A percentile compares a stretch with the other conserved stretches of the same genome.
Conservation (phyloP, 1,139 yeast genomes). For the Magnusiomyces suaveolens region DNA sequence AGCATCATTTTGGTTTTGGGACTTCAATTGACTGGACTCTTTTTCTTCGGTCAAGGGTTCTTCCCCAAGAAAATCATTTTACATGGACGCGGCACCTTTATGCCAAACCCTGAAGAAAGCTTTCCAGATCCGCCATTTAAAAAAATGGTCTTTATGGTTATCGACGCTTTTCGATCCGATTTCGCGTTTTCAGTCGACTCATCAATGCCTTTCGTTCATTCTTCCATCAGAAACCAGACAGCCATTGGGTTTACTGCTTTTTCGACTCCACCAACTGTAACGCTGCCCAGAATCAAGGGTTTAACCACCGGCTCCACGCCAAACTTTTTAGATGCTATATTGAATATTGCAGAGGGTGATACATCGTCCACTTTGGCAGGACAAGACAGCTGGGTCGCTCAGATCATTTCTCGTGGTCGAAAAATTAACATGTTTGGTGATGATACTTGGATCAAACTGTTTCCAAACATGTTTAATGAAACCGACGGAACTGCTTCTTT, state of each 20-base stretch:
- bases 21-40: constrained; percentile 44
- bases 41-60: constrained; percentile 68
- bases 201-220: constrained; percentile 58
- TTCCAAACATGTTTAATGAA: constrained; percentile 54
- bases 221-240: constrained; percentile 37
- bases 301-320: constrained; percentile 92
- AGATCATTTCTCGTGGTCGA: constrained; percentile 40
- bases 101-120: constrained; percentile 20
- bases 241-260: constrained; percentile 87
- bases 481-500: constrained; percentile 88
- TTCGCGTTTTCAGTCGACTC: constrained; percentile 57
- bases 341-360: constrained; percentile 90
- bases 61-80: constrained; percentile 77
- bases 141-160: constrained; percentile 67
- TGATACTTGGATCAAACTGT: constrained; percentile 92
- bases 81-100: constrained; percentile 40
- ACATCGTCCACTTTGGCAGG: constrained; percentile 59
- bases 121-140: constrained; percentile 42
- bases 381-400: constrained; percentile 84
- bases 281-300: constrained; percentile 87
- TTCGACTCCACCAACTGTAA: constrained; percentile 94
- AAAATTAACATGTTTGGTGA: constrained; percentile 84
- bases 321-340: constrained; percentile 86
- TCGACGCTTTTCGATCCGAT: constrained; percentile 89
- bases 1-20: constrained; percentile 25